These are phyloP conservation scores for Mycotypha africana DNA, from an alignment of 371 early-diverging fungal species.

Conservation along the genomic window DNA sequence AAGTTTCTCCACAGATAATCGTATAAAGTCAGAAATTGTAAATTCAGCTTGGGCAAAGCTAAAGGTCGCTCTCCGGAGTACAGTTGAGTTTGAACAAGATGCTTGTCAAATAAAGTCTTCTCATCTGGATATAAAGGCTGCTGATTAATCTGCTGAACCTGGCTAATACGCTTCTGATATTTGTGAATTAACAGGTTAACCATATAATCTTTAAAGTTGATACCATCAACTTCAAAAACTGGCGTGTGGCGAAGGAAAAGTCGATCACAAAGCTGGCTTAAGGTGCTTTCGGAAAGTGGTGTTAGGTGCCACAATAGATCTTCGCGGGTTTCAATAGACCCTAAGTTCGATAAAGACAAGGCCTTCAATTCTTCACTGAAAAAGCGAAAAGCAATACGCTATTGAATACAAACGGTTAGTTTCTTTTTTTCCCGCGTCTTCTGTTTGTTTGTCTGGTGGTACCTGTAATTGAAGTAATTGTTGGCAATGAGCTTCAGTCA, in stretches of 20 bases:
- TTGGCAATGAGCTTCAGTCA: constrained; percentile 55
- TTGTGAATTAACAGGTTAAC: constrained; percentile 52
- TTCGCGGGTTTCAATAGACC: constrained; percentile 53
- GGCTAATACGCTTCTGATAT: constrained; percentile 61
- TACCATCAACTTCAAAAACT: constrained; percentile 13
- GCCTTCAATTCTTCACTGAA: constrained; percentile 65
- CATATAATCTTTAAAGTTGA: constrained; percentile 34
- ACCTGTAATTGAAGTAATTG: constrained; percentile 67
- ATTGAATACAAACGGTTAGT: neutral
- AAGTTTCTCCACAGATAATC: constrained; percentile 90
- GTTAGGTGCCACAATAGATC: constrained; percentile 55
- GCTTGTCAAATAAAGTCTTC: constrained; percentile 49
- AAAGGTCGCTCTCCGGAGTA: constrained; percentile 69
- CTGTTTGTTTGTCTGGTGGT: neutral
- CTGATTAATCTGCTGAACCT: constrained; percentile 63
- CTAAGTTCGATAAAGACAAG: constrained; percentile 70
- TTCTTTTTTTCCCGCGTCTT: too few species aligned
- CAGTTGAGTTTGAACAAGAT: constrained; percentile 49
- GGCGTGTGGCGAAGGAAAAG: constrained; percentile 53
- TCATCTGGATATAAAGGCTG: constrained; percentile 85
- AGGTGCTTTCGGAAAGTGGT: constrained; percentile 36
- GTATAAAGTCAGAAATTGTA: constrained; percentile 89
- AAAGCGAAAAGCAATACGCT: constrained; percentile 58
- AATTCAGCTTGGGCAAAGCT: constrained; percentile 83
- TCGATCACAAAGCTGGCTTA: constrained; percentile 49